Conservation (phyloP, 2,329 filamentous ascomycete species). For the Didymella arachidicola region DNA sequence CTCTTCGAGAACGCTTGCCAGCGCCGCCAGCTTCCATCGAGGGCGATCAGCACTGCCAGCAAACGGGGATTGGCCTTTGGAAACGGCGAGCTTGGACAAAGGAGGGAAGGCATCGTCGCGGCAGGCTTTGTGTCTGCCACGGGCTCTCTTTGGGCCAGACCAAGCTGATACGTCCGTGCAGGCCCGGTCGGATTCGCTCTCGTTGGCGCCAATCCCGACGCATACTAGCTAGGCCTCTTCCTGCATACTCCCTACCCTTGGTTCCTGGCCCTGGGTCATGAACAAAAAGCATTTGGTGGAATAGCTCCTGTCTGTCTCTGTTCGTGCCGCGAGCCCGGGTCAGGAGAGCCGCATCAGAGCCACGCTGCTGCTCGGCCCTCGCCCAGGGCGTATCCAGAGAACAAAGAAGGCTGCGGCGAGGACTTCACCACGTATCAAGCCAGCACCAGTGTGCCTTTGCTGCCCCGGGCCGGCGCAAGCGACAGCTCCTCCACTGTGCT, state of each 20-base stretch:
- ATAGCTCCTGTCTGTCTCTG: slow-evolving; percentile 34
- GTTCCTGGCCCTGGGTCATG: slow-evolving; percentile 35
- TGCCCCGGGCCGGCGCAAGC: slow-evolving; percentile 47
- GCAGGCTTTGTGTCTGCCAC: slow-evolving; percentile 45
- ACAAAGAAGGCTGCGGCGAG: slow-evolving; percentile 13
- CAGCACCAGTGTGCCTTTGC: slow-evolving; percentile 28
- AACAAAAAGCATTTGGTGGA: slow-evolving; percentile 34
- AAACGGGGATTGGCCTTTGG: slow-evolving; percentile 27
- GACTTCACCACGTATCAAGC: slow-evolving; percentile 9
- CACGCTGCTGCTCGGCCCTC: slow-evolving; percentile 11
- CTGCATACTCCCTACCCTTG: slow-evolving; percentile 41
- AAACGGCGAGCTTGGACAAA: slow-evolving; percentile 36
- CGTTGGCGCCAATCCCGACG: slow-evolving; percentile 49
- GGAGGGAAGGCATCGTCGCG: slow-evolving; percentile 32
- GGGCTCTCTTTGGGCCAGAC: slow-evolving; percentile 44
- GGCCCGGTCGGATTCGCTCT: slow-evolving; percentile 29
- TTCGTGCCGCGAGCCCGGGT: slow-evolving; percentile 45
- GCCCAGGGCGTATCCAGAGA: slow-evolving; percentile 1
- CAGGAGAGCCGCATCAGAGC: slow-evolving; percentile 44
- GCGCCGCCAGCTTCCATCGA: slow-evolving; percentile 20
- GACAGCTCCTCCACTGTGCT: slow-evolving; percentile 47
- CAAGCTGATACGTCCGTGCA: slow-evolving; percentile 37
- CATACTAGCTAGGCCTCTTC: slow-evolving; percentile 36
- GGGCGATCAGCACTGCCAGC: slow-evolving; percentile 28
- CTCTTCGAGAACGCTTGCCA: slow-evolving; percentile 24